Evolutionary conservation across 345 rosid species (phyloP).

Genomic region (Dovyalis caffra): DNA sequence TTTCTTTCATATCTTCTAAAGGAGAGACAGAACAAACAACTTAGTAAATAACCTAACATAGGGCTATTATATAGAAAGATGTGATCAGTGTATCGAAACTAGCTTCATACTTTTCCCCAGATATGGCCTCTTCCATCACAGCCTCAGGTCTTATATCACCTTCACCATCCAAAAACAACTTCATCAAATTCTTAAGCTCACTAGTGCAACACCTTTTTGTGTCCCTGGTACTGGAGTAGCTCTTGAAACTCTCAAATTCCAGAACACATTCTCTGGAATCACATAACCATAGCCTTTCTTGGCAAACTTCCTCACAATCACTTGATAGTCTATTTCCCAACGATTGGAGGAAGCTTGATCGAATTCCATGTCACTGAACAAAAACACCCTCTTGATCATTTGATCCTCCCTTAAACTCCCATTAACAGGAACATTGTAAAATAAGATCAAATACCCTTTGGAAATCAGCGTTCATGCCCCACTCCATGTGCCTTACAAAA

Average conservation of each 20-base stretch:
- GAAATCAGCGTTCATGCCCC: constrained; percentile 41
- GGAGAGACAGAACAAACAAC: too few species aligned
- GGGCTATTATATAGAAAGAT: neutral
- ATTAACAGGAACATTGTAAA: constrained; percentile 41
- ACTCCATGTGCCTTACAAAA: constrained; percentile 38
- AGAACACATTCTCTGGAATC: constrained; percentile 59
- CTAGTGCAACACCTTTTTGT: constrained; percentile 52
- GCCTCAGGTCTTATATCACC: constrained; percentile 35
- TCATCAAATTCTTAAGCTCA: constrained; percentile 63
- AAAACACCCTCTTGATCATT: constrained; percentile 57
- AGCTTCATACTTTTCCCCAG: too few species aligned
- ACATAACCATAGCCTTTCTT: constrained; percentile 47
- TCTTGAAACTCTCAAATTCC: constrained; percentile 59
- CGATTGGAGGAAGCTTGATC: constrained; percentile 31
- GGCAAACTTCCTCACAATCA: constrained; percentile 38
- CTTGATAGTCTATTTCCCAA: constrained; percentile 54
- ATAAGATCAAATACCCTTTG: constrained; percentile 53
- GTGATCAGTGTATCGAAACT: constrained; percentile 37
- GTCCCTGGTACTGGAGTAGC: constrained; percentile 43
- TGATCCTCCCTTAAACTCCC: constrained; percentile 44
- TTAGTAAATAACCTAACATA: too few species aligned
- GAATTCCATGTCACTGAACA: constrained; percentile 75
- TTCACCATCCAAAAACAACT: constrained; percentile 43
- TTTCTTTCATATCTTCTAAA: too few species aligned
- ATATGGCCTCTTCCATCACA: constrained; percentile 41